These are phyloP conservation scores for Diaporthe helianthi DNA, from an alignment of 2,329 filamentous ascomycete genomes.

Conservation along the genomic window DNA sequence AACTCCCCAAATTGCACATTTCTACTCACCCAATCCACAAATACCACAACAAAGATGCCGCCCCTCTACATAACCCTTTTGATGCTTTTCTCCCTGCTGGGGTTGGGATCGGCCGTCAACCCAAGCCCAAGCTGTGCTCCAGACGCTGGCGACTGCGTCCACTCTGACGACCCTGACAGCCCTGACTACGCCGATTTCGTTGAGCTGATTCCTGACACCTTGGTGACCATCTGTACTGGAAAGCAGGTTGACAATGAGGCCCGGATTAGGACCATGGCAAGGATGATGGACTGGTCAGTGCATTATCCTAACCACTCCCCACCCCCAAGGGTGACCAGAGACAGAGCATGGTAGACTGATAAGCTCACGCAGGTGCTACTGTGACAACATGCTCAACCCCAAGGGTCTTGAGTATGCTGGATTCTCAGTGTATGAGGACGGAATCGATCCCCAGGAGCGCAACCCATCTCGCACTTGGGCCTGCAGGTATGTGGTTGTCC, in stretches of 20 bases:
- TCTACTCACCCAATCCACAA: neutral
- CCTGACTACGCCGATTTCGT: neutral
- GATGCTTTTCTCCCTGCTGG: neutral
- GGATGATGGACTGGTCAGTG: constrained; percentile 11
- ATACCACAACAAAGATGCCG: neutral
- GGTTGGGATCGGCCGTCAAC: neutral
- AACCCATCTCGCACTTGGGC: neutral
- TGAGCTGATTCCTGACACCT: neutral
- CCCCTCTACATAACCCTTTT: neutral
- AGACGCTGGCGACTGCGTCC: neutral
- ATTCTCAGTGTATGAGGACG: neutral
- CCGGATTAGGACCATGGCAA: neutral
- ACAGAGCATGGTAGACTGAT: neutral
- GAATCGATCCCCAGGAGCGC: neutral
- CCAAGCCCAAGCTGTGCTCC: neutral
- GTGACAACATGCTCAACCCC: neutral
- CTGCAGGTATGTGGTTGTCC: neutral
- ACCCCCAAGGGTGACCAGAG: neutral
- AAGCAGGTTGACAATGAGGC: neutral
- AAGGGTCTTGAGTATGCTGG: neutral
- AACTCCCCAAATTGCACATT: neutral
- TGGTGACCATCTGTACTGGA: neutral
- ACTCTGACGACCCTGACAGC: neutral
- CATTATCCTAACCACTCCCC: neutral
- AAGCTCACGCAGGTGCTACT: neutral